These are phyloP conservation scores for Sporodiniella umbellata DNA, from an alignment of 371 early-diverging fungal genomes.

Conservation along the genomic window DNA sequence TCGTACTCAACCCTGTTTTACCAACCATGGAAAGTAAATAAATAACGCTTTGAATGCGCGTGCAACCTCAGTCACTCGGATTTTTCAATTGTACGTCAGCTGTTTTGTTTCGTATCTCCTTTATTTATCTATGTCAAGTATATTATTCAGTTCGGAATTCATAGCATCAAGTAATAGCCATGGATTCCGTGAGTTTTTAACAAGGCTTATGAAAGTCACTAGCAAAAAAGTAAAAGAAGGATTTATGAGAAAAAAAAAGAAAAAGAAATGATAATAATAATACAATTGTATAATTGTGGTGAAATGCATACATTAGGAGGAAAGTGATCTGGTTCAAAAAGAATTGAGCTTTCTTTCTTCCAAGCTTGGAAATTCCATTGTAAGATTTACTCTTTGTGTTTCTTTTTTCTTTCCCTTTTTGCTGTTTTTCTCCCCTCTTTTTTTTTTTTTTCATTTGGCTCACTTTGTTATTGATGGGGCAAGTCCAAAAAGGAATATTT, in stretches of 20 bases:
- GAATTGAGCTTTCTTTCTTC: slow-evolving; percentile 22
- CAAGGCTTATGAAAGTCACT: slow-evolving; percentile 25
- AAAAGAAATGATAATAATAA: too few relatives aligned
- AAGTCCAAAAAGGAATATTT: slow-evolving; percentile 26
- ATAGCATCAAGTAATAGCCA: slow-evolving; percentile 34
- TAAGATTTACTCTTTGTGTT: too few relatives aligned
- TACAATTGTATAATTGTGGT: background rate
- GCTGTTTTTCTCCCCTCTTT: too few relatives aligned
- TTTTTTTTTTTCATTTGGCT: too few relatives aligned
- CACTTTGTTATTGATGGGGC: too few relatives aligned
- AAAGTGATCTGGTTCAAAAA: slow-evolving; percentile 22
- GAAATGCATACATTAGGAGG: slow-evolving; percentile 26
- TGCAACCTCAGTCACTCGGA: too few relatives aligned
- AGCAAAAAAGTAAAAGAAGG: slow-evolving; percentile 46
- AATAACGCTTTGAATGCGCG: too few relatives aligned
- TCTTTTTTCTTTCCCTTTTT: too few relatives aligned
- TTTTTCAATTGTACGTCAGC: too few relatives aligned
- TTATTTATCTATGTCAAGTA: slow-evolving; percentile 1
- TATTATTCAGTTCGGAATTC: slow-evolving; percentile 34
- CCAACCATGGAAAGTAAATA: too few relatives aligned
- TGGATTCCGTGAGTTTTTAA: slow-evolving; percentile 34
- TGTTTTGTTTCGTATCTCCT: too few relatives aligned
- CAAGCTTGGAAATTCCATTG: slow-evolving; percentile 36
- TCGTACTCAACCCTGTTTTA: too few relatives aligned
- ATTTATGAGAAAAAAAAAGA: background rate